Conservation (phyloP, 306 rosid genomes). For the Sesbania bispinosa region DNA sequence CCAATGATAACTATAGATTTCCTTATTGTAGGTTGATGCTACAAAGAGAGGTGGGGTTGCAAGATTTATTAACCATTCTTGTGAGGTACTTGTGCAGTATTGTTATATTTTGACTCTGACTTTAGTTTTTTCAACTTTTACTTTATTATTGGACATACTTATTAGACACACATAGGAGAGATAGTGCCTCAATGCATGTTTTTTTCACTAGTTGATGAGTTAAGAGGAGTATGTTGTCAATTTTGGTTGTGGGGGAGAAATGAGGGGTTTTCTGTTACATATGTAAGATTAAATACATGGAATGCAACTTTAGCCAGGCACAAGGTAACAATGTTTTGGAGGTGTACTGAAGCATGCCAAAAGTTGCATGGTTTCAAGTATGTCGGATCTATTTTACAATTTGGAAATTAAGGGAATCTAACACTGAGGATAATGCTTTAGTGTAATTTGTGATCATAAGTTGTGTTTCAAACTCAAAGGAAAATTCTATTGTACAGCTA, state of each 20-base stretch:
- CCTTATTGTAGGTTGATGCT: slow-evolving; percentile 87
- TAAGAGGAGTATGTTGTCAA: too few species aligned
- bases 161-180: not conserved
- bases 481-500: not conserved
- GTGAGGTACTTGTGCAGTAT: slow-evolving; percentile 65
- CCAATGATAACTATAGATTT: too few species aligned
- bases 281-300: too few species aligned
- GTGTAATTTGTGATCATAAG: not conserved
- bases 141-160: not conserved
- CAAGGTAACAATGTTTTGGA: too few species aligned
- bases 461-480: not conserved
- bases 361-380: not conserved
- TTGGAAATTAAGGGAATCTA: too few species aligned
- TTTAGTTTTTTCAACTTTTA: not conserved
- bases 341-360: too few species aligned
- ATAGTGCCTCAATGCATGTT: not conserved
- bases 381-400: not conserved
- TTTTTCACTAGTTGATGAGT: not conserved
- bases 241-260: too few species aligned
- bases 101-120: not conserved
- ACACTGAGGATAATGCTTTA: not conserved
- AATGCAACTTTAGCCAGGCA: too few species aligned
- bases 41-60: slow-evolving; percentile 97
- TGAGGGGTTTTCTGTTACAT: not conserved
- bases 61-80: slow-evolving; percentile 91